phyloP scores from a whole-genome alignment of 1,284 basidiomycete genomes.

The Marasmius tenuissimus region DNA sequence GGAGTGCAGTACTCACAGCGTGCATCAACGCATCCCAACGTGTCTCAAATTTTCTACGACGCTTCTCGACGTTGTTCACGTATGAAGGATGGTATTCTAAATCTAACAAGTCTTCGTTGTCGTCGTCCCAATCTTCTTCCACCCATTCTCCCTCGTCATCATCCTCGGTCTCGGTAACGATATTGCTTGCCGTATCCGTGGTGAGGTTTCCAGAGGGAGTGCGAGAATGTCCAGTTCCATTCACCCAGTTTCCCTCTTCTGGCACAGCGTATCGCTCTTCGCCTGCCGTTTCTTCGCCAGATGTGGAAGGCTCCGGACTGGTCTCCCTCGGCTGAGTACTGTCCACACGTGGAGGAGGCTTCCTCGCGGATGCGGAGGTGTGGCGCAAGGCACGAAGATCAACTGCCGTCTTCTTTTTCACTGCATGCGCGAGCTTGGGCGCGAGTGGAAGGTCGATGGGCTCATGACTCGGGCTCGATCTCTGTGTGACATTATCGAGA shows the following conservation, averaged over 20 bases:
- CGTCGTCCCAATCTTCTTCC: constrained; percentile 69
- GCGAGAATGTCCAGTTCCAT: constrained; percentile 18
- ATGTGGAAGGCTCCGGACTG: constrained; percentile 65
- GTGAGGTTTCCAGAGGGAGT: constrained; percentile 15
- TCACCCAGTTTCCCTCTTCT: constrained; percentile 38
- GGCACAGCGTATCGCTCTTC: constrained; percentile 40
- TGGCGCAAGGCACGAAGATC: constrained; percentile 16
- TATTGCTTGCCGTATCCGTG: constrained; percentile 7
- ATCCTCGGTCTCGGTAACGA: constrained; percentile 27
- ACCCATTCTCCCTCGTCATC: constrained; percentile 65
- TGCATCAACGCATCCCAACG: constrained; percentile 73
- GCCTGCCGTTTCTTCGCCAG: constrained; percentile 57
- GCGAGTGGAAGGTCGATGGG: constrained; percentile 58
- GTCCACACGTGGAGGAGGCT: constrained; percentile 71
- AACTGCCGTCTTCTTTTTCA: constrained; percentile 28
- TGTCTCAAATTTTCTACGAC: constrained; percentile 68
- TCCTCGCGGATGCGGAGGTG: constrained; percentile 30
- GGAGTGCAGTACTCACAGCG: constrained; percentile 46
- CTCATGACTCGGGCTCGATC: constrained; percentile 75
- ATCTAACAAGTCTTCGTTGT: constrained; percentile 69
- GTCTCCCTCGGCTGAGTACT: constrained; percentile 80
- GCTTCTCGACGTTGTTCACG: constrained; percentile 62
- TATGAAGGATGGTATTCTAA: constrained; percentile 75
- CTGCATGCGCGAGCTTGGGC: constrained; percentile 27
- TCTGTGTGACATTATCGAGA: constrained; percentile 52